phyloP scores from a whole-genome alignment of 1,139 yeast genomes.

The Suhomyces yuchorum region DNA sequence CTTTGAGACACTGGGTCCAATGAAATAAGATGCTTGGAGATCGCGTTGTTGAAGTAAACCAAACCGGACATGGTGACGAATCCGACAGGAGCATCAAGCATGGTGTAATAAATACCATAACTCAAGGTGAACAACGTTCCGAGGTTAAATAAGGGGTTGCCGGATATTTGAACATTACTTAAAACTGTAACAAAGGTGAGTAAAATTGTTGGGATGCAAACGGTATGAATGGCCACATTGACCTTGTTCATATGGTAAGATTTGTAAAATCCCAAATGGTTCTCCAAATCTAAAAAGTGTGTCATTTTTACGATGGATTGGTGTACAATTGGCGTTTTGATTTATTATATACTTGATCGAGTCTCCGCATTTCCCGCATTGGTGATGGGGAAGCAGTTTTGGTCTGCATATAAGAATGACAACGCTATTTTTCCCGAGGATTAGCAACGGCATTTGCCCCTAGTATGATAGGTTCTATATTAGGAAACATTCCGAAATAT shows the following conservation, averaged over 20 bases:
- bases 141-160: conserved; percentile 41
- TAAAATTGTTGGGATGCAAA: conserved; percentile 79
- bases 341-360: neutral
- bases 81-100: conserved; percentile 48
- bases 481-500: neutral
- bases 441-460: neutral
- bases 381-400: neutral
- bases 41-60: conserved; percentile 45
- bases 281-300: conserved; percentile 48
- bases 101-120: conserved; percentile 45
- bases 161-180: conserved; percentile 24
- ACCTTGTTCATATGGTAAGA: conserved; percentile 71
- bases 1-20: conserved; percentile 22
- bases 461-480: neutral
- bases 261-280: conserved; percentile 80
- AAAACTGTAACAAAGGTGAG: conserved; percentile 52
- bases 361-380: neutral
- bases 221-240: conserved; percentile 76
- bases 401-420: neutral
- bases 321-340: neutral
- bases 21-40: conserved; percentile 25
- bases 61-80: conserved; percentile 39
- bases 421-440: neutral
- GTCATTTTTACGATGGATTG: conserved; percentile 1
- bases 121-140: conserved; percentile 36